Base-by-base conservation (phyloP, 495 filamentous ascomycete species). In the Penicillium flavigenum region DNA sequence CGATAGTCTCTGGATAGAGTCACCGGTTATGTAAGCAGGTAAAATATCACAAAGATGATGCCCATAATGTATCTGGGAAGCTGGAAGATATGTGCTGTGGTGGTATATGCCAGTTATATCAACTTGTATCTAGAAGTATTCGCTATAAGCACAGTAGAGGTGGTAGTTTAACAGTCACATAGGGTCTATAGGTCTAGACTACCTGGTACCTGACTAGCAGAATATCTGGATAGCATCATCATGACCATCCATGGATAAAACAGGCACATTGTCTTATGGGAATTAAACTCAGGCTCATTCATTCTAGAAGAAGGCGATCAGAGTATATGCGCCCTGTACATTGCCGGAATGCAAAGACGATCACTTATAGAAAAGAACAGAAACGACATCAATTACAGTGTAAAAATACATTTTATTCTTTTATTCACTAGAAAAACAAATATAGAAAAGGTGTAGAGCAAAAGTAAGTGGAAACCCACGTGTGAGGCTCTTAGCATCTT, bases 1-100 rank as follows among this genome's bases (percentile, higher is more conserved):
- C 60, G 54, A 43, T 42, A 34, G 42, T 41, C 47, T 52, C 38
- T 63, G 50, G 59, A 60, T 54, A 51, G 47, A 61, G 27, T 45
- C 36, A 42, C 10, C 8, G 24, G 29, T 68, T 68, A 68, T 45
- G 58, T 68, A 68, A 68, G 63, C 65, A 61, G 43, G 47, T 43
- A 22, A 26, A n/a, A 32, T 39, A 39, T 6, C 24, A 5, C 24
- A 26, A 6, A 26, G 5, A 26, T n/a, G 5, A 26, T n/a, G n/a
- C 36, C 36, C 36, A 8, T 17, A 39, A 39, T n/a, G 7, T 17
- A 39, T 9, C 36, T 39, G 7, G n/a, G n/a, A 39, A 39, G 36
- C n/a, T 39, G 6, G n/a, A n/a, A 17, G 6, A n/a, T 39, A 38
- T 38, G 34, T 14, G 34, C 6, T 17, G n/a, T n/a, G 16, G 6